Base-by-base conservation (phyloP, 73 alveolate genomes). In the Paramecium octaurelia region DNA sequence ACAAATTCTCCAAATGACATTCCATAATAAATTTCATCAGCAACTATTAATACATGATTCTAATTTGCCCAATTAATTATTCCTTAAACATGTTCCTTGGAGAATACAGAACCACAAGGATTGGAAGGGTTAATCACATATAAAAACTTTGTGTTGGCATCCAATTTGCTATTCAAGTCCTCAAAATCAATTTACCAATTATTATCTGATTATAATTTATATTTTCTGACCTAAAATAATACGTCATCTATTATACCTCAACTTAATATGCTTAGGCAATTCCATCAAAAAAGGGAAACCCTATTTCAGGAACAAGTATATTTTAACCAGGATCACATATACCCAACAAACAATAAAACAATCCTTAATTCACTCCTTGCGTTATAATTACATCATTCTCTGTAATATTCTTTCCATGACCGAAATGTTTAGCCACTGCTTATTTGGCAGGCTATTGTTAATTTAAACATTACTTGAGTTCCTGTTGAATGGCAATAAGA, bases 81-180 rank as follows among this genome's bases (percentile, higher is more conserved):
- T 57, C 95, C 95, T 70, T 60, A 48, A 76, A 89, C 54, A 73
- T 96, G 99, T 58, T 80, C 93, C 85, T 91, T 96, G 16, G 98
- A 71, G 77, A 89, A 96, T n/a, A 93, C 96, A 48, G 97, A 92
- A 4, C 99, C 99, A 50, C 99, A 96, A 1, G 99, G 99, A 80
- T 96, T 96, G 6, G 96, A 86, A 18, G 99, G 99, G 86, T 96
- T 96, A 12, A 93, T 93, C 3, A 96, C 95, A 24, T 94, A 64
- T 35, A 96, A 59, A 57, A 94, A 93, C 24, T 87, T 91, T 11
- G 98, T 96, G 50, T 80, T 95, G 0, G 44, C 96, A 88, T 96
- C 97, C n/a, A 92, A 86, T 75, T 50, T 80, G n/a, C 91, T 57
- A 12, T 92, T 90, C 14, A 96, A 40, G 34, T 83, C 38, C 21